phyloP scores from a whole-genome alignment of 129 eudicot species.

The Helianthus annuus region DNA sequence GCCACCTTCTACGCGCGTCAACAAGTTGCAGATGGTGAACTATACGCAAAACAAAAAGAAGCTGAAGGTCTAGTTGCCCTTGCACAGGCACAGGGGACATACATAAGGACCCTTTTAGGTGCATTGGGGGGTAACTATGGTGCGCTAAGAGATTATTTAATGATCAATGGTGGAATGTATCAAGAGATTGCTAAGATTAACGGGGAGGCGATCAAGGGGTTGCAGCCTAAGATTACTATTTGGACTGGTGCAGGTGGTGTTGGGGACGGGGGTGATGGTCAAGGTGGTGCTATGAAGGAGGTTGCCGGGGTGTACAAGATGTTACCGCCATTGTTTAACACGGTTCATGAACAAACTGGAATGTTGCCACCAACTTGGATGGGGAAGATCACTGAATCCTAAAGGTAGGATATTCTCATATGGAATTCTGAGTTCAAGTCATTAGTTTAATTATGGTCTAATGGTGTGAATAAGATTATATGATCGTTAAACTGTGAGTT shows the following conservation, averaged over 20 bases:
- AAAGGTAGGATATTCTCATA: too few species aligned
- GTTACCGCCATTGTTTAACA: slow-evolving; percentile 64
- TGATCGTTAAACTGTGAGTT: background rate
- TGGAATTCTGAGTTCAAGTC: too few species aligned
- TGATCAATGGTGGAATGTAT: slow-evolving; percentile 57
- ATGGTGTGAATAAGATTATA: background rate
- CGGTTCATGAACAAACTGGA: slow-evolving; percentile 65
- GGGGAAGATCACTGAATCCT: slow-evolving; percentile 39
- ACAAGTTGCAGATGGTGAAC: slow-evolving; percentile 57
- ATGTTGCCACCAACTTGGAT: slow-evolving; percentile 69
- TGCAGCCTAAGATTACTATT: slow-evolving; percentile 61
- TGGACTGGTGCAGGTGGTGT: slow-evolving; percentile 48
- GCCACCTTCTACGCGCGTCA: slow-evolving; percentile 54
- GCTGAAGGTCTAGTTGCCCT: slow-evolving; percentile 57
- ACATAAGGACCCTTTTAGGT: slow-evolving; percentile 49
- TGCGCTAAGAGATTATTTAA: slow-evolving; percentile 53
- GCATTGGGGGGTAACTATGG: slow-evolving; percentile 53
- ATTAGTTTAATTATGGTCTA: background rate
- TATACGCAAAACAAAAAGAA: slow-evolving; percentile 65
- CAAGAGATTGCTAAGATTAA: slow-evolving; percentile 62
- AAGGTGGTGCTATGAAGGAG: slow-evolving; percentile 49
- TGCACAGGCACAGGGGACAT: slow-evolving; percentile 62
- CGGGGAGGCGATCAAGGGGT: slow-evolving; percentile 53
- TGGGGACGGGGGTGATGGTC: slow-evolving; percentile 21
- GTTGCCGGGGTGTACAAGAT: slow-evolving; percentile 53